These are phyloP conservation scores for Diutina sp. DNA, from an alignment of 1,139 yeast species.

Conservation along the genomic window DNA sequence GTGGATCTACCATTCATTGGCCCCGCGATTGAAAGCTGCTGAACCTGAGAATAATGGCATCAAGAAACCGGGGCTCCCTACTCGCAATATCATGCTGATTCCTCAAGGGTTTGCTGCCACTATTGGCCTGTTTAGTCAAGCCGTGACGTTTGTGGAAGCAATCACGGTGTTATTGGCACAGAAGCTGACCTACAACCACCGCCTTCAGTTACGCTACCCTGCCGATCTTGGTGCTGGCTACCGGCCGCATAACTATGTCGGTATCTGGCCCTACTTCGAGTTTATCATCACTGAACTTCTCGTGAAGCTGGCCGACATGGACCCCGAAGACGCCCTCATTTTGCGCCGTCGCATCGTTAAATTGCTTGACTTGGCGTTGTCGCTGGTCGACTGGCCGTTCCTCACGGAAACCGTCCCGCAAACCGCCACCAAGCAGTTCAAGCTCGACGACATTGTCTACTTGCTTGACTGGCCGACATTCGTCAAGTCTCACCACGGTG, in stretches of 20 bases:
- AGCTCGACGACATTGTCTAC: not conserved
- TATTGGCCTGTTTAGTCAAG: not conserved
- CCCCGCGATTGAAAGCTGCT: not conserved
- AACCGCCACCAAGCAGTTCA: not conserved
- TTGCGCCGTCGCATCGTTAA: slow-evolving; percentile 43
- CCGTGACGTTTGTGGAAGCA: not conserved
- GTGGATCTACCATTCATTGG: slow-evolving; percentile 48
- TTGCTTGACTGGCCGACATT: slow-evolving; percentile 9
- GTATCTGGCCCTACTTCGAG: slow-evolving; percentile 75
- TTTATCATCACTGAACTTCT: slow-evolving; percentile 58
- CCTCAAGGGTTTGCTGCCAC: not conserved
- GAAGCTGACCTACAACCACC: not conserved
- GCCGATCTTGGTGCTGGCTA: slow-evolving; percentile 47
- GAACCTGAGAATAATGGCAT: not conserved
- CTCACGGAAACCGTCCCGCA: slow-evolving; percentile 26
- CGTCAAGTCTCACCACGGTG: slow-evolving; percentile 53
- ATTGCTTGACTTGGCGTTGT: slow-evolving; percentile 39
- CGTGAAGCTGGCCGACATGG: slow-evolving; percentile 18
- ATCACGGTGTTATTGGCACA: not conserved
- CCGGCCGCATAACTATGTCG: slow-evolving; percentile 36
- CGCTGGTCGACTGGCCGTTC: slow-evolving; percentile 52
- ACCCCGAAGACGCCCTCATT: not conserved
- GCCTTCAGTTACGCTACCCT: slow-evolving; percentile 31
- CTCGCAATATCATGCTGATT: not conserved
- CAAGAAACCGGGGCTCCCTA: not conserved